Base-by-base conservation (phyloP, 2,329 filamentous ascomycete species). In the Penicillium sp. region DNA sequence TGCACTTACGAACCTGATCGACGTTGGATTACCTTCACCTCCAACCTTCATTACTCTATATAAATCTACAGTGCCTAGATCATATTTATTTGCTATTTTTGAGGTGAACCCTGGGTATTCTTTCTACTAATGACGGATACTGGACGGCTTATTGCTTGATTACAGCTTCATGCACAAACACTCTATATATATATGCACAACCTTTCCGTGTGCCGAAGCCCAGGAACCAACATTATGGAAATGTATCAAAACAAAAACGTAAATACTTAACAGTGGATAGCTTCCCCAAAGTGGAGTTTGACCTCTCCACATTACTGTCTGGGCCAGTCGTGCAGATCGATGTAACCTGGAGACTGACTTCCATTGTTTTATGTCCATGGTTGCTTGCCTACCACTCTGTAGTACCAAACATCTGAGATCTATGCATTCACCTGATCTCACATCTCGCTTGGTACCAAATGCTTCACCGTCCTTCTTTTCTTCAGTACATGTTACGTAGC, bases 301-400 rank as follows among this genome's bases (percentile, higher is more conserved):
- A 55, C 29, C 25, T 33, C n/a, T 48, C 44, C 35, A 57, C 35
- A 55, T 60, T 56, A 19, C 35, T 44, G 19, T 51, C 10, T 57
- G 53, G 50, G 23, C 61, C 16, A 56, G 42, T 11, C 50, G 16
- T 62, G 53, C 62, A 64, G 59, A 14, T 10, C 51, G 21, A 62
- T 61, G 53, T 53, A 50, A 55, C 49, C 43, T 35, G 33, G 21
- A n/a, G 47, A 16, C 33, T n/a, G 48, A 29, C 16, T 42, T 49
- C 19, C n/a, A 47, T 54, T 45, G 35, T 53, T 25, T n/a, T 42
- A 42, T 44, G 46, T 23, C 39, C 37, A 42, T 42, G 37, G 37
- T 21, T 23, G 13, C 37, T 42, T 42, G 11, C 39, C 39, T 42
- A 42, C 11, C 7, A 4, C n/a, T 11, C 39, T 23, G 39, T 42